Conservation (phyloP, 2,329 filamentous ascomycete genomes). For the Didymella keratinophila region DNA sequence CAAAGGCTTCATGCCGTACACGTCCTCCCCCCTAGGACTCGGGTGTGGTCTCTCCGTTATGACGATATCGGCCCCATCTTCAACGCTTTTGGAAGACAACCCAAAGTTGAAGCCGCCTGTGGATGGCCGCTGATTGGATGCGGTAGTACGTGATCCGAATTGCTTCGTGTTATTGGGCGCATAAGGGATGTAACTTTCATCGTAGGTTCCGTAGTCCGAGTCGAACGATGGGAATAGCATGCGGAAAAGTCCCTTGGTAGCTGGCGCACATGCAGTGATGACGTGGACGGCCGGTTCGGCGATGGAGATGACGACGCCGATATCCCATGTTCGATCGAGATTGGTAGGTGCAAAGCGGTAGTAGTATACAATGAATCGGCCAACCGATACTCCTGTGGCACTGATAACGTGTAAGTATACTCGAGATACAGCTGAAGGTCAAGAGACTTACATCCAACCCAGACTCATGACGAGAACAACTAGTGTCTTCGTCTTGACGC, state of each 20-base stretch:
- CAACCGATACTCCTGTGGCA: constrained; percentile 45
- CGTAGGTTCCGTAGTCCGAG: constrained; percentile 24
- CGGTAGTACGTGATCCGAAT: constrained; percentile 15
- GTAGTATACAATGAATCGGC: constrained; percentile 52
- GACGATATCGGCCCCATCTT: constrained; percentile 19
- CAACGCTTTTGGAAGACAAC: constrained; percentile 13
- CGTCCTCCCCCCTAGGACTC: constrained; percentile 12
- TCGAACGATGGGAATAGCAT: constrained; percentile 45
- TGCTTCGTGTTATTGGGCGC: constrained; percentile 15
- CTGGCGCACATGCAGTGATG: constrained; percentile 62
- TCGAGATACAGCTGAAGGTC: not conserved
- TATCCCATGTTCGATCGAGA: constrained; percentile 45
- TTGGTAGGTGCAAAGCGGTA: constrained; percentile 49
- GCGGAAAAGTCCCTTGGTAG: constrained; percentile 58
- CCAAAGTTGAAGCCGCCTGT: constrained; percentile 26
- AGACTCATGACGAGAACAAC: constrained; percentile 46
- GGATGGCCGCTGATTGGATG: constrained; percentile 9
- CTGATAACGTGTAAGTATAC: constrained; percentile 21
- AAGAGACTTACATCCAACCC: constrained; percentile 44
- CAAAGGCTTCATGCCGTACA: constrained; percentile 29
- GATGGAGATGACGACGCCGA: constrained; percentile 49
- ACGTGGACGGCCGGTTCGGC: constrained; percentile 58
- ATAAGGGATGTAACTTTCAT: constrained; percentile 21
- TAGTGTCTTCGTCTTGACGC: constrained; percentile 45
- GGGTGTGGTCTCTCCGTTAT: constrained; percentile 16